Evolutionary conservation across 768 basidiomycete genomes (phyloP), one percentile per base, ranked within the genome.

Genomic region (Kwoniella botswanensis): DNA sequence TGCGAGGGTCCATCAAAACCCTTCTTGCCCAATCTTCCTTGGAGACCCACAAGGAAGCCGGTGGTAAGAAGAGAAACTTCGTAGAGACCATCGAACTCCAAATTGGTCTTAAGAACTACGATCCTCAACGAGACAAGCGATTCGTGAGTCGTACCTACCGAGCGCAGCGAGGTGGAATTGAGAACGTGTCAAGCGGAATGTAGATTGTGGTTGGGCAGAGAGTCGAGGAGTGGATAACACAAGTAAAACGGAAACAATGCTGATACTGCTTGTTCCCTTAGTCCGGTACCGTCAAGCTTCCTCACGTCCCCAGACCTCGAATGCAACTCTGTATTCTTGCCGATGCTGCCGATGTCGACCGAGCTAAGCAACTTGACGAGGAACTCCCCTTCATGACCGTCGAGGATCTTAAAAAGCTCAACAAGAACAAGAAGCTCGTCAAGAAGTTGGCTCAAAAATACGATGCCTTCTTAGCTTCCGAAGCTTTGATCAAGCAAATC

Each of bases 381-480:
- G 79, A 80, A 68, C 74, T 81, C 65, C 78, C 78, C 65, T 97
- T 98, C 88, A 97, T 96, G 94, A 95, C 94, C 75, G 97, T 98
- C 77, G 97, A 98, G 79, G 97, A 99, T 86, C 88, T 98, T 86
- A 98, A 99, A 86, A 99, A 99, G 94, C 89, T 98, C 75, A 97
- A 96, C 91, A 96, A 97, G 88, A 99, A 98, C 90, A 98, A 99
- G 89, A 99, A 99, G 87, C 93, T 99, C 73, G 97, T 98, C 83
- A 99, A 98, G 89, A 97, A 97, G 88, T 92, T 98, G 78, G 96
- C 96, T 76, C 98, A 98, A 88, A 98, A 98, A 85, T 95, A 98
- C 87, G 95, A 99, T 80, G 94, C 96, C 70, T 99, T 99, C 91
- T 87, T 99, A 76, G 89, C 96, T 44, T 98, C 97, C 69, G 97